Evolutionary conservation across 2,329 filamentous ascomycete species (phyloP), one percentile per base, ranked within the genome.

Genomic region (Aspergillus viridinutans): DNA sequence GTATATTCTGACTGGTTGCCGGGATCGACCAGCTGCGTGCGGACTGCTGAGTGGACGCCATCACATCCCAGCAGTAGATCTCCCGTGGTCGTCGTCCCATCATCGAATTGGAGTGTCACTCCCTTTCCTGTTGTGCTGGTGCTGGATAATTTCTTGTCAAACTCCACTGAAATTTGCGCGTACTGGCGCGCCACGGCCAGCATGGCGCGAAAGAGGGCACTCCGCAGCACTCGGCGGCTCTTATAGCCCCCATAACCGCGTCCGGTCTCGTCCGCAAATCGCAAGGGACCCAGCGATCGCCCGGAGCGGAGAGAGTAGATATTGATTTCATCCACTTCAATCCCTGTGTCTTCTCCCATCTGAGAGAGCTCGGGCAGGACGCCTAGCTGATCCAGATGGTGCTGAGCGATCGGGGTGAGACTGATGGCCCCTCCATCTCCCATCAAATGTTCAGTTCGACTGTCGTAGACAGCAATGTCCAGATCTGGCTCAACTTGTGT

Each of bases 31-130:
- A 72, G 68, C 26, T 67, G 68, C 21, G 65, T 68, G 29, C 74
- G 67, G 26, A 72, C 68, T 20, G 64, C 61, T 3, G 74, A 76
- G 62, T 76, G 73, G 4, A 76, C 73, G 9, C 74, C 74, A 53
- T 76, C 74, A 51, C 72, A 75, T 9, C 74, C 74, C 26, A 76
- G 57, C 2, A 75, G 61, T n/a, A 76, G 53, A 50, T 76, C 70
- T 0, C 71, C 74, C 3, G 61, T 67, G 0, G 69, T 68, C 1
- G 54, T 61, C 4, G 69, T 61, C 9, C 70, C 69, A 49, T 74
- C 72, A 20, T 67, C 65, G 49, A 75, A 75, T 2, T 49, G 55
- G 2, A 71, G 64, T 1, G 61, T 65, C 20, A 71, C 66, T 6
- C 29, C 26, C 4, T 67, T 59, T 20, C 62, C 58, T 0, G 58